Evolutionary conservation across 192 early-diverging fungal species (phyloP).

Genomic region (Linnemannia exigua): DNA sequence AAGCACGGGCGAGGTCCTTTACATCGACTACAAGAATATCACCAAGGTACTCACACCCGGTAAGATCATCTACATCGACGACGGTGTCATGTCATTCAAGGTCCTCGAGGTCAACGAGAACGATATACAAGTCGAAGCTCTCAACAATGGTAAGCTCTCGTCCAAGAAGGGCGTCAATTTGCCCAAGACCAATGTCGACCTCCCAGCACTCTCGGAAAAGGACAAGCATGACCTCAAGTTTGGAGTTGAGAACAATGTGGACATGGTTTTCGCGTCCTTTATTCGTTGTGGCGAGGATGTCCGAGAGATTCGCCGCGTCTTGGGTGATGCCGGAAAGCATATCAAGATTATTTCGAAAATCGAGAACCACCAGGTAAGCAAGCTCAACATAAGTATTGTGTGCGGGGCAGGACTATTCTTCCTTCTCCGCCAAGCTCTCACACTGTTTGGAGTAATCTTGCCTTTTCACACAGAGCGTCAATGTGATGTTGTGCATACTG

Average conservation of each 20-base stretch:
- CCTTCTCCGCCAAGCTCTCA: background rate
- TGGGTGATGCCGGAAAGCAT: conserved; percentile 79
- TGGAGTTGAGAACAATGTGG: conserved; percentile 90
- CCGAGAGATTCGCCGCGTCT: conserved; percentile 85
- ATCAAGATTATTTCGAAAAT: conserved; percentile 98
- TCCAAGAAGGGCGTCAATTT: conserved; percentile 96
- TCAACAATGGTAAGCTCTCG: conserved; percentile 85
- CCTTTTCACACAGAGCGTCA: background rate
- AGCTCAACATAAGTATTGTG: background rate
- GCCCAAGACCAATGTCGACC: conserved; percentile 85
- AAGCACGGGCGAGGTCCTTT: conserved; percentile 69
- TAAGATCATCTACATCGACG: conserved; percentile 88
- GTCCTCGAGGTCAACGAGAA: conserved; percentile 76
- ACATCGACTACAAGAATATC: conserved; percentile 84
- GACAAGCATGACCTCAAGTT: conserved; percentile 89
- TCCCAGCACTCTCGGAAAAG: conserved; percentile 92
- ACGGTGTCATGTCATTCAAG: conserved; percentile 94
- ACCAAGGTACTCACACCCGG: conserved; percentile 76
- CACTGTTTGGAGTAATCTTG: background rate
- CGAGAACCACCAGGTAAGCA: conserved; percentile 77
- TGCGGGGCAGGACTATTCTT: background rate
- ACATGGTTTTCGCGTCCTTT: conserved; percentile 95
- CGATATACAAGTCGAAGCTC: conserved; percentile 70
- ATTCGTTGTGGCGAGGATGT: conserved; percentile 93
- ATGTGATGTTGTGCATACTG: too few species aligned